phyloP scores from a whole-genome alignment of 2,329 filamentous ascomycete genomes.

The Aspergillus eucalypticola region DNA sequence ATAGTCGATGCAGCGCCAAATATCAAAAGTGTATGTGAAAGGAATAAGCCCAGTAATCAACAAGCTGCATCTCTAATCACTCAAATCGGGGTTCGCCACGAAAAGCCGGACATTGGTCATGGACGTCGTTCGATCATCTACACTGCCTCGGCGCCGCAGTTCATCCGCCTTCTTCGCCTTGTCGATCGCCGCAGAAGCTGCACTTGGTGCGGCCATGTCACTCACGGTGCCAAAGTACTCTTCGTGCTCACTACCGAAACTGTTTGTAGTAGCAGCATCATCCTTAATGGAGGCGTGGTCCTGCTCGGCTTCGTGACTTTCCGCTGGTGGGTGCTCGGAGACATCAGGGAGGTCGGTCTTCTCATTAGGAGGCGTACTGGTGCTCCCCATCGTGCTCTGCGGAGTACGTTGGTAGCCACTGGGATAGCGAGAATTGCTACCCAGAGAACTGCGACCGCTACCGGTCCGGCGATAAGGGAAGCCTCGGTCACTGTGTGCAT shows the following conservation, averaged over 20 bases:
- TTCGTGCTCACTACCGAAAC: constrained; percentile 45
- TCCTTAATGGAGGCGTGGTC: constrained; percentile 28
- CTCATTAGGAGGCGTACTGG: constrained; percentile 54
- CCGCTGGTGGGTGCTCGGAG: constrained; percentile 39
- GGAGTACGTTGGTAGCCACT: constrained; percentile 47
- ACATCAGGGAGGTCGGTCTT: constrained; percentile 46
- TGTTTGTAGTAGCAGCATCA: constrained; percentile 33
- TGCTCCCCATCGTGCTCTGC: constrained; percentile 50
- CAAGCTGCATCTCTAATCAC: constrained; percentile 31
- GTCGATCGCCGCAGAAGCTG: constrained; percentile 39
- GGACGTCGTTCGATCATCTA: constrained; percentile 51
- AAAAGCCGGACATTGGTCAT: constrained; percentile 50
- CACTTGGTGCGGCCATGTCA: constrained; percentile 50
- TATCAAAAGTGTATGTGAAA: background rate
- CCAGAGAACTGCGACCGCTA: constrained; percentile 60
- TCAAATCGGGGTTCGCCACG: constrained; percentile 51
- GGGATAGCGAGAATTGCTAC: constrained; percentile 46
- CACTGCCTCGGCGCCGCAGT: constrained; percentile 49
- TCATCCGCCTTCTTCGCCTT: constrained; percentile 47
- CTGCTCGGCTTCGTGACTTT: constrained; percentile 30
- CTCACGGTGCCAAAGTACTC: constrained; percentile 57
- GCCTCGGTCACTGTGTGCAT: constrained; percentile 46
- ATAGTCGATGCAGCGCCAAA: background rate
- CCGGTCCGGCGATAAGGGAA: constrained; percentile 55
- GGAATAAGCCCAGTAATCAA: background rate